These are phyloP conservation scores for Teratosphaeria viscida DNA, from an alignment of 2,329 filamentous ascomycete genomes.

Conservation along the genomic window DNA sequence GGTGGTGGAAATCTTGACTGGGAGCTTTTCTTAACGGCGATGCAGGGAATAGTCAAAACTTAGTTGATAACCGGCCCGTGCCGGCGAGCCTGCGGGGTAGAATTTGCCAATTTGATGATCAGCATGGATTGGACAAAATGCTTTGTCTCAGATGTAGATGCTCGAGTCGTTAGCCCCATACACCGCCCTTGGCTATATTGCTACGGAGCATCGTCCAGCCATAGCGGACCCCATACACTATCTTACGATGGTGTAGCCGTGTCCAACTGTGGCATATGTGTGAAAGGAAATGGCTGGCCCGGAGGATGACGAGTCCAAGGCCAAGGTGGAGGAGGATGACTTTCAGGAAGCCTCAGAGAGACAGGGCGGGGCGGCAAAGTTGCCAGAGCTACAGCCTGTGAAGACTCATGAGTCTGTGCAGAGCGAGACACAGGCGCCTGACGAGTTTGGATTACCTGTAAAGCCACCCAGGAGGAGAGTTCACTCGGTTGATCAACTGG, in stretches of 20 bases:
- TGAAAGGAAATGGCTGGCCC: neutral
- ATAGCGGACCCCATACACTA: neutral
- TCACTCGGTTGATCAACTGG: conserved; percentile 16
- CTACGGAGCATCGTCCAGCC: neutral
- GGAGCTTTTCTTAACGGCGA: neutral
- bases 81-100: neutral
- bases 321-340: neutral
- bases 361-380: neutral
- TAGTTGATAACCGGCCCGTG: neutral
- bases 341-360: neutral
- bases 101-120: neutral
- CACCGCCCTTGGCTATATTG: neutral
- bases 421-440: conserved; percentile 18
- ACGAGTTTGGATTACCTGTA: conserved; percentile 30
- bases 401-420: conserved; percentile 1
- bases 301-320: neutral
- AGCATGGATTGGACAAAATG: neutral
- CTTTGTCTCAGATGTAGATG: neutral
- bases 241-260: neutral
- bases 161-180: neutral
- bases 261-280: neutral
- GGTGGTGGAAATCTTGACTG: neutral
- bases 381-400: conserved; percentile 1
- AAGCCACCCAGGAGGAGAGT: conserved; percentile 20
- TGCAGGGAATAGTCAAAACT: neutral